Percentiles rank a stretch among this genome's conserved stretches.
phyloP scores from a whole-genome alignment of 2,329 filamentous ascomycete species.

The Microascus cirrosus region DNA sequence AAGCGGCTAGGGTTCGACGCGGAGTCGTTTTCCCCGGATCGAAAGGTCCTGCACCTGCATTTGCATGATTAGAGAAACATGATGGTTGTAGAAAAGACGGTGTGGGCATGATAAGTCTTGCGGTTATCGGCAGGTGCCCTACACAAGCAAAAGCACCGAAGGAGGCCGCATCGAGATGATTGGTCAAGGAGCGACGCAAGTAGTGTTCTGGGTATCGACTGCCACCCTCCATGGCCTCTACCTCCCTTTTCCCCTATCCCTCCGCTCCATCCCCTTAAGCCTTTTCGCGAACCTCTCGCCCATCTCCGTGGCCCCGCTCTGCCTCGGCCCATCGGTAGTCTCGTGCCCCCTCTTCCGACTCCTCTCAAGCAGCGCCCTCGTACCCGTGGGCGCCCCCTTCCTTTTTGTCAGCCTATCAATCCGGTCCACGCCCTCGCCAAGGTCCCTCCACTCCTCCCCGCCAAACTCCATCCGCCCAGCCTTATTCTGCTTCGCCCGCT shows the following conservation, averaged over 20 bases:
- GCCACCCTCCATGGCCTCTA: neutral
- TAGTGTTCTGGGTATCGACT: neutral
- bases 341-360: conserved; percentile 73
- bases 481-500: conserved; percentile 53
- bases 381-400: conserved; percentile 46
- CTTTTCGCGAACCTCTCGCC: conserved; percentile 68
- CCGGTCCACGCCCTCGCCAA: conserved; percentile 76
- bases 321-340: conserved; percentile 55
- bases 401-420: conserved; percentile 73
- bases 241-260: conserved; percentile 22
- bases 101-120: neutral
- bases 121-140: neutral
- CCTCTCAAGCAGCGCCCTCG: conserved; percentile 60
- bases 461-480: conserved; percentile 56
- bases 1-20: neutral
- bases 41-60: neutral
- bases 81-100: neutral
- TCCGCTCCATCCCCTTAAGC: conserved; percentile 42
- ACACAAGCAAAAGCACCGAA: neutral
- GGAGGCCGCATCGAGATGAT: neutral
- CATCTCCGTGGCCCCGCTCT: conserved; percentile 49
- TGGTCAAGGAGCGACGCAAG: neutral
- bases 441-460: conserved; percentile 83
- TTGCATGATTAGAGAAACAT: neutral
- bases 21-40: neutral